Evolutionary conservation across 768 basidiomycete species (phyloP), one percentile per base, ranked within the genome.

Genomic region (Dioszegia aurantiaca): DNA sequence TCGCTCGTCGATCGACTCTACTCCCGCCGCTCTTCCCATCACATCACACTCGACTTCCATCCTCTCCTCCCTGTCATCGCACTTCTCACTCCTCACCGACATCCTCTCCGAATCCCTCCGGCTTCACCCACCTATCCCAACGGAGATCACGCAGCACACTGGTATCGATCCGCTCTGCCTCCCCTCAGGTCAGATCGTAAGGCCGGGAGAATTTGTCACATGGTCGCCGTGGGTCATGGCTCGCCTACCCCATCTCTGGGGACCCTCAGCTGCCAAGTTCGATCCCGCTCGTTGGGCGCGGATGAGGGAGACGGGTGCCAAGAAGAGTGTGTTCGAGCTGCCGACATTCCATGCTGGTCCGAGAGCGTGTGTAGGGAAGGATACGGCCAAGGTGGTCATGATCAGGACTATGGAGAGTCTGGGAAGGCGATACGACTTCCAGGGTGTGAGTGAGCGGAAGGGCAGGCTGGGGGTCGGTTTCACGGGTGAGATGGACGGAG

Each of bases 341-440:
- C 69, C 69, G 14, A 61, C 65, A 23, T 71, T 71, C 53, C 63
- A 65, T 44, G 66, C 64, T 1, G 67, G 69, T 44, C 69, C 69
- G n/a, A 58, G 67, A 33, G 63, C 46, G 47, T 71, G 69, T 56
- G 24, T 65, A 28, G 69, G 69, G 11, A 60, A 71, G 43, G 52
- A 58, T 4, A n/a, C 68, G 44, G 67, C 65, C 3, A 61, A 62
- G 46, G 44, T 58, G 19, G 67, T 68, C 55, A 59, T 67, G 48
- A 51, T 56, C 2, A 60, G 43, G 21, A 52, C 60, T 28, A 17
- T 71, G 52, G 48, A 58, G 21, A 37, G 57, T 24, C 1, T 71
- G 12, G 19, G 68, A 3, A 54, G 42, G 52, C 45, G 61, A 37
- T 71, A 52, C 39, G 62, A 65, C 2, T 44, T 71, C 16, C 53